phyloP scores from a whole-genome alignment of 345 rosid genomes.

The Lepidium aucheri region DNA sequence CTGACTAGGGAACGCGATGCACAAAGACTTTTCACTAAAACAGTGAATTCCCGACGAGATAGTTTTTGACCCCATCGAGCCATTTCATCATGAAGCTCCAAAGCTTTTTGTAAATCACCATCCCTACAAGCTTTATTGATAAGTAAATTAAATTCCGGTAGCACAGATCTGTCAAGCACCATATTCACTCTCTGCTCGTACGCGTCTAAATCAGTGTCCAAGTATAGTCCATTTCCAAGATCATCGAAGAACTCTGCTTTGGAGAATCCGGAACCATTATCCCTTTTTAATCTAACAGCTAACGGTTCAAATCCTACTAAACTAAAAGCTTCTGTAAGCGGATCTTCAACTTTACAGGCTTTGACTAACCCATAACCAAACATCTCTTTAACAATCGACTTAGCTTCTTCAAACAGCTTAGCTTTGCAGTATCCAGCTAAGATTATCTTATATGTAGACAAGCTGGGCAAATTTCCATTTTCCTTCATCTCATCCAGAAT shows the following conservation, averaged over 20 bases:
- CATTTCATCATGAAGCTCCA: constrained; percentile 51
- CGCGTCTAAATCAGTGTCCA: constrained; percentile 56
- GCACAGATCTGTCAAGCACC: constrained; percentile 39
- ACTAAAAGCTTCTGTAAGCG: constrained; percentile 47
- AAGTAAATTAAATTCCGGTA: constrained; percentile 52
- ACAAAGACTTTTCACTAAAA: constrained; percentile 39
- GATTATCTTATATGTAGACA: constrained; percentile 44
- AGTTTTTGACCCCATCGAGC: constrained; percentile 59
- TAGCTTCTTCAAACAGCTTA: constrained; percentile 47
- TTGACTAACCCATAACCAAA: constrained; percentile 35
- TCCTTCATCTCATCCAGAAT: constrained; percentile 62
- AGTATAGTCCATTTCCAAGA: constrained; percentile 67
- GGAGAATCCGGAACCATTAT: constrained; percentile 41
- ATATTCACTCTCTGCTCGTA: constrained; percentile 39
- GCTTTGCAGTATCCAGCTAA: constrained; percentile 67
- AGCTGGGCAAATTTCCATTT: constrained; percentile 27
- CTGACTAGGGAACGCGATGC: constrained; percentile 35
- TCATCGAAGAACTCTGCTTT: constrained; percentile 32
- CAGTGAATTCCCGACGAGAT: constrained; percentile 33
- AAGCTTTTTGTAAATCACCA: constrained; percentile 35
- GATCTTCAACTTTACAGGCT: constrained; percentile 45
- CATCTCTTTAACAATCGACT: constrained; percentile 44
- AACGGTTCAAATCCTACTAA: constrained; percentile 52
- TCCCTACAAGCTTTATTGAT: constrained; percentile 31
- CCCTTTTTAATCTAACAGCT: constrained; percentile 61